These are phyloP conservation scores for Lycium ferocissimum DNA, from an alignment of 257 asterid genomes.

Conservation along the genomic window DNA sequence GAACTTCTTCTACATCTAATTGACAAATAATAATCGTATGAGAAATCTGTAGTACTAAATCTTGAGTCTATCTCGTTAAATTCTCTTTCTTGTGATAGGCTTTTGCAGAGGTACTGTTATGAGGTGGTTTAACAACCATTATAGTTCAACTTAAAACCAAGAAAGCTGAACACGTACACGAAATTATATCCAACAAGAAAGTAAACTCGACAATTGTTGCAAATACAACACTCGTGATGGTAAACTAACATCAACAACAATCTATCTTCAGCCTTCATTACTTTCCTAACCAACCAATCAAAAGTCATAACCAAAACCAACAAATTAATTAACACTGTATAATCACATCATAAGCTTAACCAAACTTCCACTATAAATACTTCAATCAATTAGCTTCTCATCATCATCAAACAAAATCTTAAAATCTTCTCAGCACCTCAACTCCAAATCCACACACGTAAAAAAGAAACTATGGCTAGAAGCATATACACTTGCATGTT, in stretches of 20 bases:
- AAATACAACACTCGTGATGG: neutral
- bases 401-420: neutral
- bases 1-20: neutral
- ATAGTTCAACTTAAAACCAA: conserved; percentile 18
- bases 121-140: conserved; percentile 24
- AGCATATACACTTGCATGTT: conserved; percentile 29
- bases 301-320: conserved; percentile 35
- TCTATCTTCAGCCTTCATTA: neutral
- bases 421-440: neutral
- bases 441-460: neutral
- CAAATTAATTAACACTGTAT: neutral
- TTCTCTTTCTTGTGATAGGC: no score
- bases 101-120: neutral
- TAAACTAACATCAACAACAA: conserved; percentile 27
- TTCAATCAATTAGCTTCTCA: conserved; percentile 5
- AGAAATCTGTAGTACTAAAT: neutral
- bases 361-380: conserved; percentile 21
- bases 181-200: neutral
- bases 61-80: no score
- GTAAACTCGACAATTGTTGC: neutral
- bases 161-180: neutral
- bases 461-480: conserved; percentile 33
- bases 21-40: neutral
- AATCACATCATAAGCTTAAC: neutral
- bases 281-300: conserved; percentile 36